Evolutionary conservation across 2,329 filamentous ascomycete genomes (phyloP).

Genomic region (Colletotrichum lentis): DNA sequence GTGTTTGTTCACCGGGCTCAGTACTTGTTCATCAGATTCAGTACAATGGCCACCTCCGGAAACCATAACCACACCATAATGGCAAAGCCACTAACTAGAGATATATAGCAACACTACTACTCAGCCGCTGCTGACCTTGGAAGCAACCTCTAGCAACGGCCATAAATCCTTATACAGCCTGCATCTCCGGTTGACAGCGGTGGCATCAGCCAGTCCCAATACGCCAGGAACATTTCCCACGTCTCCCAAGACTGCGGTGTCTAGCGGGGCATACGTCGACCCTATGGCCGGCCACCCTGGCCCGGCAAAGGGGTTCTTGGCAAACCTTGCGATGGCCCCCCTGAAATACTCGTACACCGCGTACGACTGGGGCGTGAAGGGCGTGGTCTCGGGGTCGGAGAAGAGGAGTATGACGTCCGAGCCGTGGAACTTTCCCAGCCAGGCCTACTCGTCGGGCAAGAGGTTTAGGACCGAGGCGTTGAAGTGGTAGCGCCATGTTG

Average conservation of each 20-base stretch:
- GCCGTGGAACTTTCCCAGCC: constrained; percentile 43
- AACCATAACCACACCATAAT: neutral
- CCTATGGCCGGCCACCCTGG: constrained; percentile 43
- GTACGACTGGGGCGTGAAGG: constrained; percentile 40
- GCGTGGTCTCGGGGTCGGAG: constrained; percentile 34
- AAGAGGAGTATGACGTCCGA: constrained; percentile 43
- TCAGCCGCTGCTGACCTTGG: no score
- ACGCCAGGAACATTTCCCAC: constrained; percentile 13
- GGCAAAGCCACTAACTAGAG: neutral
- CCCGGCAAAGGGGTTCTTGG: constrained; percentile 40
- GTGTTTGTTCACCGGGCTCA: neutral
- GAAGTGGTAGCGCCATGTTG: constrained; percentile 44
- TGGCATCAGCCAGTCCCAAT: constrained; percentile 38
- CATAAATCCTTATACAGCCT: constrained; percentile 38
- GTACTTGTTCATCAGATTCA: neutral
- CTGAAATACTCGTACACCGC: constrained; percentile 41
- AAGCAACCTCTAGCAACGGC: constrained; percentile 32
- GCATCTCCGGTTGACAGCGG: constrained; percentile 39
- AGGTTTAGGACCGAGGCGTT: constrained; percentile 41
- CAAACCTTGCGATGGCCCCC: constrained; percentile 41
- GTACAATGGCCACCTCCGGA: no score
- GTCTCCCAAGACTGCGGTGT: constrained; percentile 41
- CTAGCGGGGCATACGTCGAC: constrained; percentile 39
- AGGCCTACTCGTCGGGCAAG: constrained; percentile 39
- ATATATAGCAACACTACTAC: neutral